Conservation (phyloP, 345 rosid species). For the Gossypium bickii region DNA sequence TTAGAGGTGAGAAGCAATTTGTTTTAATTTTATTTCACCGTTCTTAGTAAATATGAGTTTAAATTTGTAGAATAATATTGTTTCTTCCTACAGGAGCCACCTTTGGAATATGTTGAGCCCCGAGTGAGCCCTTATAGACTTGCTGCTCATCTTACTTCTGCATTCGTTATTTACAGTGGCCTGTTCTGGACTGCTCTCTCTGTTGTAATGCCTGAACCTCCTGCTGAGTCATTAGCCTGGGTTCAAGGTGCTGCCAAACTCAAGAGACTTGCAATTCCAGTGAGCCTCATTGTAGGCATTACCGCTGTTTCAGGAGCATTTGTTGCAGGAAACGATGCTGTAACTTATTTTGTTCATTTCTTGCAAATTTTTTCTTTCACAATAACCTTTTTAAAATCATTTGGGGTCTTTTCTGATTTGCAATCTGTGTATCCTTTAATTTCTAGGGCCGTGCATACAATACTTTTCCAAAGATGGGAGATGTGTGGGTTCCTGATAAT, state of each 20-base stretch:
- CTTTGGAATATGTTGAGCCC: conserved; percentile 78
- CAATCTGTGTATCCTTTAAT: conserved; percentile 9
- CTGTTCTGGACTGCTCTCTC: conserved; percentile 94
- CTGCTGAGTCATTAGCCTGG: conserved; percentile 78
- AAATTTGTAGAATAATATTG: conserved; percentile 3
- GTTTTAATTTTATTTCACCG: not conserved
- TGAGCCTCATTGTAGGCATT: conserved; percentile 69
- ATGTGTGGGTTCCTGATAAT: conserved; percentile 78
- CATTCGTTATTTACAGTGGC: conserved; percentile 82
- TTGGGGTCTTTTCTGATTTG: not conserved
- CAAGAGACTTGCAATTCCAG: conserved; percentile 75
- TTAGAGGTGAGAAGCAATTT: conserved; percentile 56
- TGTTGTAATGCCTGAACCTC: conserved; percentile 94
- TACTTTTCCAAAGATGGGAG: conserved; percentile 95
- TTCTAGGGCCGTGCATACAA: conserved; percentile 77
- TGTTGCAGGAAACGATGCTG: conserved; percentile 98
- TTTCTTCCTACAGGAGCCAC: conserved; percentile 61
- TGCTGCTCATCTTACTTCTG: conserved; percentile 93
- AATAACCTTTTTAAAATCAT: not conserved
- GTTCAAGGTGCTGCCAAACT: conserved; percentile 83
- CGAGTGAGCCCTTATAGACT: conserved; percentile 94
- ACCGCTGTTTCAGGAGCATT: conserved; percentile 94
- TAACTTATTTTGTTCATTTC: not conserved
- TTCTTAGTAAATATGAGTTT: not conserved
- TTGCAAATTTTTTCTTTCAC: not conserved